A percentile compares a stretch with the other conserved stretches of the same genome.
Conservation (phyloP, 176 grass and related monocot species). For the Hordeum marinum region DNA sequence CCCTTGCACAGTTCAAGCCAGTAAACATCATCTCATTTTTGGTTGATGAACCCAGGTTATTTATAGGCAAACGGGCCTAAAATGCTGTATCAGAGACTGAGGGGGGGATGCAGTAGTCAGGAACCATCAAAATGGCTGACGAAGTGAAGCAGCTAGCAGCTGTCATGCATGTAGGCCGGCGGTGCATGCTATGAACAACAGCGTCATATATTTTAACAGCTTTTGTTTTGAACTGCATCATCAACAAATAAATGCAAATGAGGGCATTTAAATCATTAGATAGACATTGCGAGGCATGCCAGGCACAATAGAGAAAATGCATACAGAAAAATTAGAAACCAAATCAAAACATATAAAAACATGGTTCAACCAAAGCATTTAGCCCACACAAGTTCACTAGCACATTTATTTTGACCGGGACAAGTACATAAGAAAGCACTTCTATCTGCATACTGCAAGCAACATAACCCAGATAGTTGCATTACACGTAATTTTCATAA, state of each 20-base stretch:
- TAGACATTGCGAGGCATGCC: background rate
- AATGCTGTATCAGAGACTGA: background rate
- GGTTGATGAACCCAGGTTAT: background rate
- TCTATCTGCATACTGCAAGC: background rate
- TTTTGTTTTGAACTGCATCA: background rate
- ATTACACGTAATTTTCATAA: background rate
- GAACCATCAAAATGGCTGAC: background rate
- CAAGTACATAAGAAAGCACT: background rate
- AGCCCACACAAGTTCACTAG: background rate
- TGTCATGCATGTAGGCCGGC: background rate
- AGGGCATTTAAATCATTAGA: conserved; percentile 2
- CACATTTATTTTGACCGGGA: no score
- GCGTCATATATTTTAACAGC: background rate
- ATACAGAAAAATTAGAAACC: background rate
- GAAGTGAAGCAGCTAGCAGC: background rate
- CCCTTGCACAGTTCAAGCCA: background rate
- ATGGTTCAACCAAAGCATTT: background rate
- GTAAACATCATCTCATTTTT: background rate
- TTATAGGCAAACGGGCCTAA: background rate
- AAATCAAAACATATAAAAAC: background rate
- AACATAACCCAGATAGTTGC: conserved; percentile 5
- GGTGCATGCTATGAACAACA: background rate
- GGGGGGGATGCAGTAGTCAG: background rate
- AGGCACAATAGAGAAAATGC: background rate
- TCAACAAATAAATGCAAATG: background rate